Evolutionary conservation across 2,329 filamentous ascomycete genomes (phyloP), one percentile per base, ranked within the genome.

Genomic region (Coniochaeta ligniaria): DNA sequence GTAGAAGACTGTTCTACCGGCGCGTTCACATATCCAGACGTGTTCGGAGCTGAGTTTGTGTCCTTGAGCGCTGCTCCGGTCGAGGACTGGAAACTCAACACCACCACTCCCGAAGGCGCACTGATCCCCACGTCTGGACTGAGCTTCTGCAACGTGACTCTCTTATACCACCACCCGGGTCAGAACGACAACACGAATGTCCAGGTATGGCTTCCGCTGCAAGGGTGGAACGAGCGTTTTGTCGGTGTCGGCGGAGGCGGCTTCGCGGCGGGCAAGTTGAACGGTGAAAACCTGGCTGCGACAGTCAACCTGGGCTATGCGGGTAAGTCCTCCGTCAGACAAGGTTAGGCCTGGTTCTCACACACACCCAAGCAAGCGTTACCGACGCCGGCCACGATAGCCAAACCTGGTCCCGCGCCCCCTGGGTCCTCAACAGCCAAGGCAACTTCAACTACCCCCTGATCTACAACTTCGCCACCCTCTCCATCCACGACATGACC

Each of bases 91-190:
- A 35, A 14, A 17, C 28, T 57, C 9, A 57, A 36, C 6, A 24
- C 20, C 17, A 57, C 31, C 8, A 57, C 31, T 36, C 54, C 54
- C 3, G 54, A 57, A 16, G 54, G 54, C 17, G 35, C 28, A 26
- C 54, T 57, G 2, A 57, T 57, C 16, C 54, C 54, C 6, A 22
- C 31, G 14, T 35, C 28, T 2, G 54, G 54, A 22, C 59, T 61
- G 24, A 63, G 52, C 11, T 74, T 75, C 67, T 79, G 77, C 69
- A 78, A 78, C 58, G 71, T 78, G 47, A 77, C 74, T 1, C 67
- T 78, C 14, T 67, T 70, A 26, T 78, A 78, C 65, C 76, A 72
- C 0, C 76, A 78, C 65, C 72, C 74, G 3, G 75, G 76, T n/a
- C 70, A 73, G 63, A 66, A 71, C 36, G 76, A 78, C 61, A 66